Evolutionary conservation across 164 flowering plant species (phyloP), one percentile per base, ranked within the genome.

Genomic region (Malania oleifera): DNA sequence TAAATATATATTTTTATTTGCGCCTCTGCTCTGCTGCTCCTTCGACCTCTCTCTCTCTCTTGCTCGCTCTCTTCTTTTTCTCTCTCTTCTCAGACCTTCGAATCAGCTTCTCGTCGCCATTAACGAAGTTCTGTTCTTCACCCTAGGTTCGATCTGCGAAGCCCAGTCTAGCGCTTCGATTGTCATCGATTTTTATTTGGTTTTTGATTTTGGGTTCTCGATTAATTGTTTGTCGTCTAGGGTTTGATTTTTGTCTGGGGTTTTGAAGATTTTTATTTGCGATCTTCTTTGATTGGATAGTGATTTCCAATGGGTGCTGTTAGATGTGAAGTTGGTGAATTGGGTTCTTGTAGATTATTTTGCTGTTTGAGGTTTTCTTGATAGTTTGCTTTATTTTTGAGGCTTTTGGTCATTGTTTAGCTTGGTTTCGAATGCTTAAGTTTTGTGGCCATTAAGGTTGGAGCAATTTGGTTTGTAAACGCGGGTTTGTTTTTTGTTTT

Each of bases 61-160:
- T 8, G 22, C 49, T 56, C 54, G 25, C 7, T 65, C 41, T 58
- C 58, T 59, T 57, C 70, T 20, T 46, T 2, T 23, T 46, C 26
- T 20, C 56, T 38, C 31, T 62, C 53, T 57, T 61, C 56, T 51
- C 54, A 52, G 46, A 23, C 47, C 58, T 20, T 46, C 26, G 26
- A 37, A 15, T 31, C 56, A 60, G 66, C 62, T 66, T 48, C 68
- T 56, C 8, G 44, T 43, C 40, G 35, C 67, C 59, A 44, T 54
- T 60, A 20, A 13, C 23, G 43, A 46, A 51, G 31, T 55, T 52
- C 60, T 39, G 56, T 23, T 60, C 51, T 47, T 45, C 34, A 53
- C 4, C 49, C 40, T 54, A 59, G 70, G 70, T 52, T 72, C 63
- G 73, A 69, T 73, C 73, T 62, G 13, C 56, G 57, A 18, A 45